Conservation (phyloP, 179 eudicot genomes). For the Heliamphora pulchella region DNA sequence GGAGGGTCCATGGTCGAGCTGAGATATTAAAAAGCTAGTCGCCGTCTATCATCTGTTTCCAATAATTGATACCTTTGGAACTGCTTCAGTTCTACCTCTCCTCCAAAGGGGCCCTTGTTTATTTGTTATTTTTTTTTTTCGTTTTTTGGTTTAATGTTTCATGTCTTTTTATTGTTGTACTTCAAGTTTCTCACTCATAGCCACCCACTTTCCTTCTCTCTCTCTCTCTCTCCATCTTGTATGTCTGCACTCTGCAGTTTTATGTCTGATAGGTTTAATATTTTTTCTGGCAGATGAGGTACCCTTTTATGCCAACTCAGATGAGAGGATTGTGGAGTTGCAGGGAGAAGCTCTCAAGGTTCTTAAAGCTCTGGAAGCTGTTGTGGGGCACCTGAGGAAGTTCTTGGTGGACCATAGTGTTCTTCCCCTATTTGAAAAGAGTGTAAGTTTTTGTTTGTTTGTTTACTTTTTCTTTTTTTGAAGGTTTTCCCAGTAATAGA, state of each 20-base stretch:
- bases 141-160: neutral
- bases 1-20: neutral
- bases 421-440: conserved; percentile 72
- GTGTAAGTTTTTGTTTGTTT: conserved; percentile 35
- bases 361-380: conserved; percentile 66
- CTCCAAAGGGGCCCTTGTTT: neutral
- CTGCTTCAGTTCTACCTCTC: neutral
- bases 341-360: conserved; percentile 79
- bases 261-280: neutral
- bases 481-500: neutral
- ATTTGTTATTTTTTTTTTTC: neutral
- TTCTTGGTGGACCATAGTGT: conserved; percentile 82
- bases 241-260: neutral
- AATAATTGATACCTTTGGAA: neutral
- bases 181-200: neutral
- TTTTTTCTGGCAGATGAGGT: conserved; percentile 38
- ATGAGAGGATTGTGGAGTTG: conserved; percentile 75
- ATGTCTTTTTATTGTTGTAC: neutral
- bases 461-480: neutral
- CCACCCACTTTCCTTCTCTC: neutral
- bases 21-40: conserved; percentile 1
- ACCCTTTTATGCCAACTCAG: conserved; percentile 53
- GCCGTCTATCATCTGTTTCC: neutral
- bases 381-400: conserved; percentile 77
- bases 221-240: neutral